phyloP scores from a whole-genome alignment of 805 yeast genomes.

The Phaffomyces opuntiae region DNA sequence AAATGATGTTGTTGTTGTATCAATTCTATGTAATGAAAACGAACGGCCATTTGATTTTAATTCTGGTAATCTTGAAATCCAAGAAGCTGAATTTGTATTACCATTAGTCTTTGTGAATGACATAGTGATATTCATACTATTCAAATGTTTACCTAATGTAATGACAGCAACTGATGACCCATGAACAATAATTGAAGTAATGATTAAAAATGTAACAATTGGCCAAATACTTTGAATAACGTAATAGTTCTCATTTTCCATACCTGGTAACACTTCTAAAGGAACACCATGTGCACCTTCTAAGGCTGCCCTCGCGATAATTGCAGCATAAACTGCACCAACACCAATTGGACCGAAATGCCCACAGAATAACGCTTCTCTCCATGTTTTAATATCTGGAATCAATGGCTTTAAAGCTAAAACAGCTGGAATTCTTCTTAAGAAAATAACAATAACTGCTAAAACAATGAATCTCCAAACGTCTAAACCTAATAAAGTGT shows the following conservation, averaged over 20 bases:
- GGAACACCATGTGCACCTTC: slow-evolving; percentile 58
- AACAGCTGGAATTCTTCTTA: slow-evolving; percentile 81
- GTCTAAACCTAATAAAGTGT: slow-evolving; percentile 50
- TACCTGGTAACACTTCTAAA: slow-evolving; percentile 37
- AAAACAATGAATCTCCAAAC: slow-evolving; percentile 77
- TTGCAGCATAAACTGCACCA: slow-evolving; percentile 82
- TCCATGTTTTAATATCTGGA: slow-evolving; percentile 86
- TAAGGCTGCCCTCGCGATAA: slow-evolving; percentile 66
- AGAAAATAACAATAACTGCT: slow-evolving; percentile 64
- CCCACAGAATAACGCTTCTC: slow-evolving; percentile 91
- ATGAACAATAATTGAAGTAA: slow-evolving; percentile 80
- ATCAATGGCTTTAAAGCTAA: slow-evolving; percentile 66
- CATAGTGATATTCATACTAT: slow-evolving; percentile 89
- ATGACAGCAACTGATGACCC: slow-evolving; percentile 82
- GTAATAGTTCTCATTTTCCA: slow-evolving; percentile 46
- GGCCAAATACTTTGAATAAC: slow-evolving; percentile 74
- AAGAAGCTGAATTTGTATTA: slow-evolving; percentile 46
- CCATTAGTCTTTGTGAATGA: slow-evolving; percentile 70
- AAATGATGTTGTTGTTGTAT: slow-evolving; percentile 40
- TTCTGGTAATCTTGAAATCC: slow-evolving; percentile 84
- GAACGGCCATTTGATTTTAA: slow-evolving; percentile 55
- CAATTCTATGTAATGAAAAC: slow-evolving; percentile 76
- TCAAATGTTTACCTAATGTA: slow-evolving; percentile 65
- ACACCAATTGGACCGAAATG: slow-evolving; percentile 97
- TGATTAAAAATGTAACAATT: slow-evolving; percentile 67